Base-by-base conservation (phyloP, 257 asterid genomes). In the Handroanthus guayacan region DNA sequence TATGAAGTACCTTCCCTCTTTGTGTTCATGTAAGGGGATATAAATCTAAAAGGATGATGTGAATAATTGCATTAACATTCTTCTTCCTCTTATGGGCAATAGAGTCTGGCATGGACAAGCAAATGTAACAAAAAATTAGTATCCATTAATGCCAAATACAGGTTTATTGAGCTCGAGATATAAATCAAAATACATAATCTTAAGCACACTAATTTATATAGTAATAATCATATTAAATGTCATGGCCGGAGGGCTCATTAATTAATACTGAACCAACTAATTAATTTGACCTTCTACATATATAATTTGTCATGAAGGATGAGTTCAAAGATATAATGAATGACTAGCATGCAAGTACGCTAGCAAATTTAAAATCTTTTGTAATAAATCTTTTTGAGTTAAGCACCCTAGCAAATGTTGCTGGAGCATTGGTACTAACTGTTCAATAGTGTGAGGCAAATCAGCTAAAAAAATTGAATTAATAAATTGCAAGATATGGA, bases 1-100 rank as follows among this genome's bases (percentile, higher is more conserved):
- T 69, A 36, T 71, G 36, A 58, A 31, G 44, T 78, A 84, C 87
- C 85, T 74, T n/a, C 60, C 37, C 64, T 20, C 25, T 50, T 58
- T 38, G 57, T 37, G 45, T 16, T 54, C 20, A 20, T 64, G 57
- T 31, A 45, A 73, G 12, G 13, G 3, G 11, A 41, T 66, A 2
- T 70, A 13, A 31, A 58, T 25, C 69, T 17, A 67, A 7, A 54
- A 66, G 48, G 13, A 75, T 14, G 61, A 68, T 58, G 52, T 47
- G 57, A 34, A 71, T 61, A 34, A 71, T 61, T 16, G 48, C 3
- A 50, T 36, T n/a, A 1, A n/a, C 9, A 9, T 18, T 45, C 69
- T n/a, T 84, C 75, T 75, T 58, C 77, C 38, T 57, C 81, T 84
- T 60, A 55, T 34, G 37, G 44, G 68, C 50, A 41, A 70, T 67